Percentiles rank a stretch among this genome's conserved stretches.
phyloP scores from a whole-genome alignment of 306 rosid genomes.

The Carpinus viminea region DNA sequence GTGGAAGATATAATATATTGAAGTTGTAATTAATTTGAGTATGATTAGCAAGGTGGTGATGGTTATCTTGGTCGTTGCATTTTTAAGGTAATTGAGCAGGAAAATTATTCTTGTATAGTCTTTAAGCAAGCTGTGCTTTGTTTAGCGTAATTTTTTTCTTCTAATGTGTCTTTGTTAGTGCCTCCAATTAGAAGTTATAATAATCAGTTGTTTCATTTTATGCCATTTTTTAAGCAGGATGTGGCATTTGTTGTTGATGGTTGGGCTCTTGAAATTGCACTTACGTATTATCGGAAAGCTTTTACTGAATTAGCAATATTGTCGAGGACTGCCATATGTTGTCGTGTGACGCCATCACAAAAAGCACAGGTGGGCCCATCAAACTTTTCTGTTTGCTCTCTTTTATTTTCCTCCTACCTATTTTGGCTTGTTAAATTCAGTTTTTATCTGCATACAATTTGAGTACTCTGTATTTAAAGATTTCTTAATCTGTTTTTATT shows the following conservation, averaged over 20 bases:
- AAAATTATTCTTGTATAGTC: background rate
- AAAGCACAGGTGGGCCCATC: conserved; percentile 80
- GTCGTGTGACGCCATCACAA: conserved; percentile 98
- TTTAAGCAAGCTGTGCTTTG: background rate
- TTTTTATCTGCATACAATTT: conserved; percentile 12
- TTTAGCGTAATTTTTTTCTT: background rate
- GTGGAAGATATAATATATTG: background rate
- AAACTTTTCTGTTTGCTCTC: background rate
- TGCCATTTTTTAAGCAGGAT: conserved; percentile 46
- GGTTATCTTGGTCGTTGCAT: background rate
- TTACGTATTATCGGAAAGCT: conserved; percentile 76
- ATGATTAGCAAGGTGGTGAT: background rate
- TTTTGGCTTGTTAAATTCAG: background rate
- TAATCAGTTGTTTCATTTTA: conserved; percentile 16
- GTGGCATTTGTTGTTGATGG: conserved; percentile 98
- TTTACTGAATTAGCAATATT: conserved; percentile 94
- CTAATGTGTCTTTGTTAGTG: background rate
- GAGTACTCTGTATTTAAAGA: conserved; percentile 23
- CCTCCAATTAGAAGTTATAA: background rate
- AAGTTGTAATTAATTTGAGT: background rate
- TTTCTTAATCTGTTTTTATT: background rate
- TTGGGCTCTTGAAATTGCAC: conserved; percentile 98
- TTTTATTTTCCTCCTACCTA: background rate
- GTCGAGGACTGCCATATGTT: conserved; percentile 98
- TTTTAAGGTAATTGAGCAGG: background rate